Conservation (phyloP, 2,329 filamentous ascomycete genomes). For the Aureobasidium leucospermi region DNA sequence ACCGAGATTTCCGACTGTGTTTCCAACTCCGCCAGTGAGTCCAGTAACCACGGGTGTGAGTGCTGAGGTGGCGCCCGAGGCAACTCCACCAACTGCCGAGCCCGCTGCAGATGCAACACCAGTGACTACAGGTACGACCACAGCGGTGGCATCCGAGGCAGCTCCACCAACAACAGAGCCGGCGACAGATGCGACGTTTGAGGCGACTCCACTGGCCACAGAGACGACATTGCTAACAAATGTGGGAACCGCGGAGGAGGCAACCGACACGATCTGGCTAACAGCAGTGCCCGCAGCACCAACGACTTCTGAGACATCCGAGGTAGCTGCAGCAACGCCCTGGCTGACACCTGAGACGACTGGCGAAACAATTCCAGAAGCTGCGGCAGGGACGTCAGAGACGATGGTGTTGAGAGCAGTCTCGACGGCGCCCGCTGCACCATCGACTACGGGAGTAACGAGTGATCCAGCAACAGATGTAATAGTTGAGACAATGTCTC, state of each 20-base stretch:
- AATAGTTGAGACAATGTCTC: no score
- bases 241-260: background rate
- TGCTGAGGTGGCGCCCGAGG: background rate
- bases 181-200: background rate
- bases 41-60: background rate
- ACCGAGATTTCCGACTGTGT: background rate
- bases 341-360: background rate
- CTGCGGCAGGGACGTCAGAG: background rate
- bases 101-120: background rate
- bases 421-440: background rate
- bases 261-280: background rate
- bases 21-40: background rate
- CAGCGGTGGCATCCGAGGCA: background rate
- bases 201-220: background rate
- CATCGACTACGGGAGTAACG: background rate
- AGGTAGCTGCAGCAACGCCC: background rate
- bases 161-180: background rate
- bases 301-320: background rate
- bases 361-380: background rate
- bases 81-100: background rate
- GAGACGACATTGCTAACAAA: background rate
- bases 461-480: background rate
- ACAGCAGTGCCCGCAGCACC: background rate
- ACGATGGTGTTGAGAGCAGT: background rate
- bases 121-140: background rate